A percentile compares a stretch with the other conserved stretches of the same genome.
Evolutionary conservation across 495 filamentous ascomycete genomes (phyloP).

Genomic region (Aspergillus indologenus): DNA sequence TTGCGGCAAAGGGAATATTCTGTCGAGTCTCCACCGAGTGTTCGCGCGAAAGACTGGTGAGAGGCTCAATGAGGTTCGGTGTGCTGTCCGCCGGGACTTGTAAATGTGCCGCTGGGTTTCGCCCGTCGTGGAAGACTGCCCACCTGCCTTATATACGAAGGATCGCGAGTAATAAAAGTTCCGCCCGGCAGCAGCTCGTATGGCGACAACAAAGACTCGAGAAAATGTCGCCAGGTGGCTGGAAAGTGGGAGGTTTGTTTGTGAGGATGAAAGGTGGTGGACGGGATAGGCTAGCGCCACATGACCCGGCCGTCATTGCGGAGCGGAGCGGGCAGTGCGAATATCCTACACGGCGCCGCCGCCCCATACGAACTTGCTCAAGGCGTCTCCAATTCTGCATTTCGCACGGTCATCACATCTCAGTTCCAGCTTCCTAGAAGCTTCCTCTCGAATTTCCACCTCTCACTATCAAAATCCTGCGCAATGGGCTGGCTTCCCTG

Average conservation of each 20-base stretch:
- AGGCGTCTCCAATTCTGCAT: background rate
- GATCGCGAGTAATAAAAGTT: background rate
- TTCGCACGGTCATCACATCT: background rate
- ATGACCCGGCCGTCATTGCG: constrained; percentile 18
- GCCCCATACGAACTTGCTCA: background rate
- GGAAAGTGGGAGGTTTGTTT: background rate
- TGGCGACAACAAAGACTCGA: background rate
- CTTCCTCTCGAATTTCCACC: background rate
- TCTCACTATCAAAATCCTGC: constrained; percentile 15
- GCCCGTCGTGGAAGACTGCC: background rate
- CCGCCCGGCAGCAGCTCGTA: background rate
- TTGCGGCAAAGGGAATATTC: background rate
- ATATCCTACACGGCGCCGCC: background rate
- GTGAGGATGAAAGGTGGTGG: constrained; percentile 7
- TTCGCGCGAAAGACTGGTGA: background rate
- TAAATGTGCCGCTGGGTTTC: background rate
- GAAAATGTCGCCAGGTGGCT: background rate
- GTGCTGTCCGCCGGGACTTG: background rate
- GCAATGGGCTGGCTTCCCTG: constrained; percentile 48
- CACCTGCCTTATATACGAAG: no score
- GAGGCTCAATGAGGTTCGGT: background rate
- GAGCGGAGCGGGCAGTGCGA: constrained; percentile 9
- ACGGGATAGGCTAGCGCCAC: constrained; percentile 20
- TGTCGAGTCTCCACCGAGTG: background rate
- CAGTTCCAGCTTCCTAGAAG: background rate